These are phyloP conservation scores for Coemansia sp. DNA, from an alignment of 192 early-diverging fungal species.

Conservation along the genomic window DNA sequence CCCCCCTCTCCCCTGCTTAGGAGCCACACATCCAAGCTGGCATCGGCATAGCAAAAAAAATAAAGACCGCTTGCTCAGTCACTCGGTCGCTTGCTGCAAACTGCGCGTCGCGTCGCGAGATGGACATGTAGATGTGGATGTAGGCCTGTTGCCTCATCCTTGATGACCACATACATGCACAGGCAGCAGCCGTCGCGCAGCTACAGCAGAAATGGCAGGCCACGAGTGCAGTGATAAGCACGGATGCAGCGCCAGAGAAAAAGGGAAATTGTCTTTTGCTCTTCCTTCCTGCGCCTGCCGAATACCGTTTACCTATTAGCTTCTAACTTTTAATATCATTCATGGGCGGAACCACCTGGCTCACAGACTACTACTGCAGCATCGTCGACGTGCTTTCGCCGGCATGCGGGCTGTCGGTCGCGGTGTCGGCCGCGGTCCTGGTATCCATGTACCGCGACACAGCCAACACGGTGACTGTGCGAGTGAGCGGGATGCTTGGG, in stretches of 20 bases:
- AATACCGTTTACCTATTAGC: not conserved
- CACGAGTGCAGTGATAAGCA: not conserved
- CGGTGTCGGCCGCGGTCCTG: constrained; percentile 33
- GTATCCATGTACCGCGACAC: constrained; percentile 42
- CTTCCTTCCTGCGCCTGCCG: not conserved
- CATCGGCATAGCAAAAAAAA: too few species aligned
- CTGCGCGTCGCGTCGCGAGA: too few species aligned
- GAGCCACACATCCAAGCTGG: too few species aligned
- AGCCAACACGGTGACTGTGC: constrained; percentile 36
- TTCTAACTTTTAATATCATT: not conserved
- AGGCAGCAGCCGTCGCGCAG: not conserved
- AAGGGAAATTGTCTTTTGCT: not conserved
- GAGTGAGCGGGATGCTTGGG: constrained; percentile 43
- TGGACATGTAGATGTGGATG: too few species aligned
- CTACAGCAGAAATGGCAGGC: too few species aligned
- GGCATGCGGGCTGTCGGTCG: constrained; percentile 40
- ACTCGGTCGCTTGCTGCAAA: too few species aligned
- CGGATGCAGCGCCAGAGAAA: not conserved
- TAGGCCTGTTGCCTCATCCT: not conserved
- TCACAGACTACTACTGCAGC: constrained; percentile 41
- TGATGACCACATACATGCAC: not conserved
- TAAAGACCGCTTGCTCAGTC: too few species aligned
- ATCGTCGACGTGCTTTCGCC: constrained; percentile 44
- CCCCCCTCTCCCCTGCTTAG: too few species aligned
- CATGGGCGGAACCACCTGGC: constrained; percentile 23